Percentiles rank a stretch among this genome's conserved stretches.
Conservation (phyloP, 805 yeast species). For the Pichia paraexigua region DNA sequence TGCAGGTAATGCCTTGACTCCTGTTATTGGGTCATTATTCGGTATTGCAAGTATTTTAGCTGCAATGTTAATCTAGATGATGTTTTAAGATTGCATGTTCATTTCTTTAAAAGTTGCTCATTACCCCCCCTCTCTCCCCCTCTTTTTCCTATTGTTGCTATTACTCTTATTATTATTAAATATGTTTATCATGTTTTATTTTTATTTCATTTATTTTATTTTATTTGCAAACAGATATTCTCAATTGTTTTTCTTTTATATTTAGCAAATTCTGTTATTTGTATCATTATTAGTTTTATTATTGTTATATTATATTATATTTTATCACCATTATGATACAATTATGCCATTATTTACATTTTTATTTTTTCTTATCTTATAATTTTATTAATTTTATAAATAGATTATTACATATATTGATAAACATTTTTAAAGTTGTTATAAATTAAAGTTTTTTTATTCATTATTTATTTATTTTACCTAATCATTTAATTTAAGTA, state of each 20-base stretch:
- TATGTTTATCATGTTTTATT: too few species aligned
- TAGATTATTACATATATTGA: not conserved
- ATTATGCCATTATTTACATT: not conserved
- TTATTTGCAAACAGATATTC: too few species aligned
- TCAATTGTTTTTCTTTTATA: too few species aligned
- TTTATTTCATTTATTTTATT: too few species aligned
- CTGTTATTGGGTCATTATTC: slow-evolving; percentile 25
- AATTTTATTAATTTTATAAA: not conserved
- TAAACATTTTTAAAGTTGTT: slow-evolving; percentile 1
- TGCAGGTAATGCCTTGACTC: slow-evolving; percentile 24
- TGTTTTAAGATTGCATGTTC: not conserved
- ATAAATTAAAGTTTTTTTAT: not conserved
- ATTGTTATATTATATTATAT: not conserved
- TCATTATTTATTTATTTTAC: too few species aligned
- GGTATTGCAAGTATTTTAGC: slow-evolving; percentile 31
- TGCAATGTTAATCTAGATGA: slow-evolving; percentile 29
- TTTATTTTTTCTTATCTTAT: not conserved
- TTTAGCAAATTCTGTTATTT: not conserved
- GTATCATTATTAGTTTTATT: not conserved
- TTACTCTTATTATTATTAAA: too few species aligned
- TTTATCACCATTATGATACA: not conserved
- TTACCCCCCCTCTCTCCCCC: too few species aligned
- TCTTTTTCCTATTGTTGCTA: not conserved
- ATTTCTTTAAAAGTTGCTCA: too few species aligned
- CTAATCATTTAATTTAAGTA: slow-evolving; percentile 25